phyloP scores from a whole-genome alignment of 1,284 basidiomycete genomes.

The Cutaneotrichosporon sp. region DNA sequence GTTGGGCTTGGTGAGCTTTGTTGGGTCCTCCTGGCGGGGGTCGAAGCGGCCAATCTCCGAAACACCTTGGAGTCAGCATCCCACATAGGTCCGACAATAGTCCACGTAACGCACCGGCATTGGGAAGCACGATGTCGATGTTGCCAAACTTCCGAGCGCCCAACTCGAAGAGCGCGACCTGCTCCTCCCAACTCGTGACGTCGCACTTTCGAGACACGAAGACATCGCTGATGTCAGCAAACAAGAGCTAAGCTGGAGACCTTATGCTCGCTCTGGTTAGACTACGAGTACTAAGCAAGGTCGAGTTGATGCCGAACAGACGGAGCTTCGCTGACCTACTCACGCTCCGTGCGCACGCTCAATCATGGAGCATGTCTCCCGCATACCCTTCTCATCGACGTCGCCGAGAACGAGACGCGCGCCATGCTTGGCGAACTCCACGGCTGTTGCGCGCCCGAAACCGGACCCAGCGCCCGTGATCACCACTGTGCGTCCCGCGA shows the following conservation, averaged over 20 bases:
- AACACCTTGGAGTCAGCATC: no score
- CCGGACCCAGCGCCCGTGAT: slow-evolving; percentile 18
- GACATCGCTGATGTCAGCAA: neutral
- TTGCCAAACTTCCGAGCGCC: slow-evolving; percentile 10
- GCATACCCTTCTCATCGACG: slow-evolving; percentile 8
- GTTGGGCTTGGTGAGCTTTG: slow-evolving; percentile 15
- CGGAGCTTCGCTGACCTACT: no score
- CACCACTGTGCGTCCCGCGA: slow-evolving; percentile 10
- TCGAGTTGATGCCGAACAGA: no score
- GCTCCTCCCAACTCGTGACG: slow-evolving; percentile 20
- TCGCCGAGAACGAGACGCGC: slow-evolving; percentile 19
- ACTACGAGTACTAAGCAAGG: no score
- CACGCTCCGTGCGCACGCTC: slow-evolving; percentile 26
- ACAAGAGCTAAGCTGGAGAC: no score
- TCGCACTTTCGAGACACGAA: slow-evolving; percentile 23
- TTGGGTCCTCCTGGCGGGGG: slow-evolving; percentile 4
- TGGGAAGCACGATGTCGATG: slow-evolving; percentile 21
- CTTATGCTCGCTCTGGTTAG: no score
- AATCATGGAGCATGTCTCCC: slow-evolving; percentile 5
- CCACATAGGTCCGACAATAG: no score
- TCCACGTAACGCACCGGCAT: slow-evolving; percentile 11
- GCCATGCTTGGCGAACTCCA: slow-evolving; percentile 16
- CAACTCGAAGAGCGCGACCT: slow-evolving; percentile 15
- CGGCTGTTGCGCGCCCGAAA: slow-evolving; percentile 16
- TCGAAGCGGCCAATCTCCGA: slow-evolving; percentile 16